Base-by-base conservation (phyloP, 129 eudicot genomes). In the Centaurea solstitialis region DNA sequence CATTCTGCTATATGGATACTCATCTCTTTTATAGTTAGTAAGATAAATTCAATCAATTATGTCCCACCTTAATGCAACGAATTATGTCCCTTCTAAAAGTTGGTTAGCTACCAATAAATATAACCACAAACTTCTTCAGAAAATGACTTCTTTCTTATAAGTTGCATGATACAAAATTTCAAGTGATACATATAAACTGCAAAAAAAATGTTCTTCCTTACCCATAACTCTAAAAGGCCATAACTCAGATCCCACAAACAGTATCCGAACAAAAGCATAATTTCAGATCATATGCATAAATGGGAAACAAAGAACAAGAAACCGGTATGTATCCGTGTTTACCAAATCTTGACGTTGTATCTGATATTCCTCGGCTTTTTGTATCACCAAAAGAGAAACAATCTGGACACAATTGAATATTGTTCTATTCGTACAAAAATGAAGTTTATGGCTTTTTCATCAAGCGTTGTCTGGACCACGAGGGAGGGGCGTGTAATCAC, bases 401-500 rank as follows among this genome's bases (percentile, higher is more conserved):
- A 57, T 57, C 22, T 22, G 0, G 22, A 57, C 62, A 50, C 7
- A 50, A 50, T 50, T 50, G 62, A 50, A 17, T 26, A 26, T 50
- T 15, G 62, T 50, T 50, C 21, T 7, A 50, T 50, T 47, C 62
- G 62, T 57, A 57, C 65, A 57, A 57, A 57, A 57, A 9, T 57
- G 65, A 57, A 57, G 65, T 57, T 57, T 57, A 5, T 57, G 65
- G 65, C 65, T 6, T 57, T 53, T 75, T 76, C 79, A 9, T 87
- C 75, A 87, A 62, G 30, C 93, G 7, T 3, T 61, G 0, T 84
- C 86, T 1, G 87, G 88, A 22, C 83, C 88, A 50, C 4, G 69
- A 6, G 97, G 73, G 18, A 94, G 73, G 4, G 1, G 33, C 3
- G 75, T 90, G 69, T 90, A 94, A 37, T 87, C 98, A 67, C 84